A percentile compares a stretch with the other conserved stretches of the same genome.
Conservation (phyloP, 352 stramenopile species). For the Globisporangium abappressorium region DNA sequence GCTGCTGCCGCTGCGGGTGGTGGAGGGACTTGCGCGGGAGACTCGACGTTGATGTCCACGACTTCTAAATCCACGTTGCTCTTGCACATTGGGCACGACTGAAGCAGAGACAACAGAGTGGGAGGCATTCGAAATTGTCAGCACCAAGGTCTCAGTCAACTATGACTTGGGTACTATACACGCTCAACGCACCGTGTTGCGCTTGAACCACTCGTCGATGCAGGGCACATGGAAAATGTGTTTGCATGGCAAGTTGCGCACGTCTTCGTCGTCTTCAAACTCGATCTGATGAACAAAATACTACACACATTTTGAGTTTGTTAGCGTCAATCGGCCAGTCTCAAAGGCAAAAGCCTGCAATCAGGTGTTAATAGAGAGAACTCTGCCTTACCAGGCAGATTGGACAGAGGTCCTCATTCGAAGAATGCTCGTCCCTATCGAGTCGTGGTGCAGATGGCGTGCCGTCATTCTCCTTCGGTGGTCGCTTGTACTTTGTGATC, state of each 20-base stretch:
- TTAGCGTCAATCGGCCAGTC: too few relatives aligned
- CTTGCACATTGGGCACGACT: constrained; percentile 85
- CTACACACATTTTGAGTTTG: not conserved
- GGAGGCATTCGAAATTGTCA: not conserved
- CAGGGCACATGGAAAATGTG: constrained; percentile 90
- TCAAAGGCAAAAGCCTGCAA: too few relatives aligned
- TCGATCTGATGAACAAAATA: constrained; percentile 38
- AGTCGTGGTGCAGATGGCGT: not conserved
- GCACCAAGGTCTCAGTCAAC: not conserved
- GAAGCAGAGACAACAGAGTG: not conserved
- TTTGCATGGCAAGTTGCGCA: constrained; percentile 76
- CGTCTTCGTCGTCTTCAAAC: constrained; percentile 72
- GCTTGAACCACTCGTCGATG: constrained; percentile 86
- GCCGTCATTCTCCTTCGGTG: constrained; percentile 1
- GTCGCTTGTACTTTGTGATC: constrained; percentile 61
- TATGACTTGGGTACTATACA: not conserved
- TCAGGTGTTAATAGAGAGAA: not conserved
- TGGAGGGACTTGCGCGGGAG: not conserved
- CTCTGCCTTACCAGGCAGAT: constrained; percentile 58
- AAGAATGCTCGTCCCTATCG: constrained; percentile 6
- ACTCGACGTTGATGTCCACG: constrained; percentile 42
- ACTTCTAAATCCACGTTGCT: constrained; percentile 63
- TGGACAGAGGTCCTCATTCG: constrained; percentile 63
- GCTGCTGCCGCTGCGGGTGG: not conserved
- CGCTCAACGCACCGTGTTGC: constrained; percentile 67